Evolutionary conservation across 2,329 filamentous ascomycete genomes (phyloP).

Genomic region (Blastomyces emzantsi): DNA sequence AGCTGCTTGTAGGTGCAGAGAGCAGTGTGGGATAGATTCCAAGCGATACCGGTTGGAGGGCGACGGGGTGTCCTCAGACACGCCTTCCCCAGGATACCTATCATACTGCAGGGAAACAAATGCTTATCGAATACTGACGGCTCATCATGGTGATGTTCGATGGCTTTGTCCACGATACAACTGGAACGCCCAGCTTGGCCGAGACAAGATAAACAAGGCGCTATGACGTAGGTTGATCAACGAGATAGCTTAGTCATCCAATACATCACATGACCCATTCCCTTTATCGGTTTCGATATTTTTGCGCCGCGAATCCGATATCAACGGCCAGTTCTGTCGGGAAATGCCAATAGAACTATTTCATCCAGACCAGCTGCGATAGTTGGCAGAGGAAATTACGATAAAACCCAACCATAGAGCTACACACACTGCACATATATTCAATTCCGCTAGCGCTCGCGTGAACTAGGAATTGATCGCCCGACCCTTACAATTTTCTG

Average conservation of each 20-base stretch:
- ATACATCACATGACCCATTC: neutral
- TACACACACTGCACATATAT: neutral
- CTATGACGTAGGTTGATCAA: neutral
- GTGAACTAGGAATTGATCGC: neutral
- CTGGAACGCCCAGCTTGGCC: neutral
- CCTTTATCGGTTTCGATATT: neutral
- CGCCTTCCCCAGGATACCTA: slow-evolving; percentile 9
- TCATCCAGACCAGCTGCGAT: neutral
- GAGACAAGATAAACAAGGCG: neutral
- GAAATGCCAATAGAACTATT: neutral
- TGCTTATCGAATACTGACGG: neutral
- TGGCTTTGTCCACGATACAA: neutral
- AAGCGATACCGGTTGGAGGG: neutral
- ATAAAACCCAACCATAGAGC: neutral
- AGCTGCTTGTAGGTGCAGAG: neutral
- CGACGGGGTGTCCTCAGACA: neutral
- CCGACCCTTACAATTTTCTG: neutral
- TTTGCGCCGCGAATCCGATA: neutral
- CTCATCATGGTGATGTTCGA: neutral
- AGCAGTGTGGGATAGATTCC: neutral
- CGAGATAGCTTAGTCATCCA: neutral
- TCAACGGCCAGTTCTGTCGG: neutral
- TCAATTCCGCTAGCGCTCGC: neutral
- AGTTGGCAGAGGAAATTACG: neutral
- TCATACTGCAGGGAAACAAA: slow-evolving; percentile 7